A percentile compares a stretch with the other conserved stretches of the same genome.
These are phyloP conservation scores for Thelonectria rubi DNA, from an alignment of 2,329 filamentous ascomycete genomes.

Conservation along the genomic window DNA sequence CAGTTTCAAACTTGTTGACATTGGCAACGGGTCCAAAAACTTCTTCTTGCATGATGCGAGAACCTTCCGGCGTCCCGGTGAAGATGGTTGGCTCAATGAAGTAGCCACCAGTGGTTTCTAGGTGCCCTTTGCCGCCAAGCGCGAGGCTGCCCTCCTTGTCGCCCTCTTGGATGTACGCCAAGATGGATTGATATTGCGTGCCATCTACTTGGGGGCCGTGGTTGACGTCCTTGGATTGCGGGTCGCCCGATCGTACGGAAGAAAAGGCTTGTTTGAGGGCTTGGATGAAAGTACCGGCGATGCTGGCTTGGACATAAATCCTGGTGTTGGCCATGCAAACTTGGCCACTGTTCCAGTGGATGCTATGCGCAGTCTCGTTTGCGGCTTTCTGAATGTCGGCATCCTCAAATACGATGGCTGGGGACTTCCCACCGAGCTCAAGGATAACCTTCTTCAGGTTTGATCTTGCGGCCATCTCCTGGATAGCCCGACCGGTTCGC, in stretches of 20 bases:
- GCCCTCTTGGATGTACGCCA: conserved; percentile 30
- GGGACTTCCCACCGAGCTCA: conserved; percentile 75
- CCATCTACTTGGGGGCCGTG: conserved; percentile 32
- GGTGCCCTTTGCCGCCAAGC: conserved; percentile 23
- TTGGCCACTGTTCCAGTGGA: conserved; percentile 66
- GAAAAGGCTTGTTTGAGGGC: conserved; percentile 20
- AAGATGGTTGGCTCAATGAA: conserved; percentile 35
- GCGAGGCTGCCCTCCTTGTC: conserved; percentile 21
- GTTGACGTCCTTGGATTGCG: conserved; percentile 2
- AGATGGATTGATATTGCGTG: conserved; percentile 25
- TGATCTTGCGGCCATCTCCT: conserved; percentile 73
- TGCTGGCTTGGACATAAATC: conserved; percentile 63
- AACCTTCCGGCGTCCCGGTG: conserved; percentile 36
- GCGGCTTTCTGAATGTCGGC: conserved; percentile 48
- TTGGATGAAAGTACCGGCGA: conserved; percentile 46
- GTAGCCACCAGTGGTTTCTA: conserved; percentile 22
- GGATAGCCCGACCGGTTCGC: conserved; percentile 74
- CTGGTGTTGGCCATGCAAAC: conserved; percentile 68
- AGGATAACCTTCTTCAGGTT: conserved; percentile 72
- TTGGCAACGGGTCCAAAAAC: conserved; percentile 71
- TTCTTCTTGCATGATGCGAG: conserved; percentile 65
- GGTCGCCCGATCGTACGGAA: conserved; percentile 19
- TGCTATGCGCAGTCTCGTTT: conserved; percentile 55
- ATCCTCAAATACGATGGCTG: conserved; percentile 71
- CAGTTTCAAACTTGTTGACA: conserved; percentile 56